phyloP scores from a whole-genome alignment of 768 basidiomycete genomes.

The Lyophyllum atratum region DNA sequence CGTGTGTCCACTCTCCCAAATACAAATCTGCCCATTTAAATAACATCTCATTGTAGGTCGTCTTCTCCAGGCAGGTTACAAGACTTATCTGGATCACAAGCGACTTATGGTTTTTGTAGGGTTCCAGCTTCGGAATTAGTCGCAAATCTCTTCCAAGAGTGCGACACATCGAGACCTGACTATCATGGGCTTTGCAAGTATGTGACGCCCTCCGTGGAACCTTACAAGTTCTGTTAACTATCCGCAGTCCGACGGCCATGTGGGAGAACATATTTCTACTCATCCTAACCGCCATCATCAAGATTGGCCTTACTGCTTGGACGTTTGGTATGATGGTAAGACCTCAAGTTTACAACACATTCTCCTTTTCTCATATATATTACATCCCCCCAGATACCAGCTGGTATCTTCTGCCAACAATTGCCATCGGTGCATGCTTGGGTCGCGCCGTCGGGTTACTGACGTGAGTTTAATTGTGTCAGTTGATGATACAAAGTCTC shows the following conservation, averaged over 20 bases:
- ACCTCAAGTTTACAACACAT: not conserved
- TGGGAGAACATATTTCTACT: conserved; percentile 71
- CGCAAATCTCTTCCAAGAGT: conserved; percentile 82
- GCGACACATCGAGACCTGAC: conserved; percentile 64
- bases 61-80: conserved; percentile 55
- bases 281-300: conserved; percentile 59
- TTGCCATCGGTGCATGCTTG: conserved; percentile 72
- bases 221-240: not conserved
- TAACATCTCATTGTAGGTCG: conserved; percentile 43
- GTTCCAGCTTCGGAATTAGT: conserved; percentile 82
- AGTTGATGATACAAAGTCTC: conserved; percentile 1
- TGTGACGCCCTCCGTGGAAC: conserved; percentile 22
- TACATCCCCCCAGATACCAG: conserved; percentile 54
- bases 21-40: not conserved
- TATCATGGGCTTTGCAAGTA: conserved; percentile 84
- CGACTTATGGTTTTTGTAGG: conserved; percentile 28
- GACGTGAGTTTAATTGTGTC: conserved; percentile 42
- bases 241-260: conserved; percentile 58
- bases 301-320: conserved; percentile 69
- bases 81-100: not conserved
- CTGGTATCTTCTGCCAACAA: conserved; percentile 79
- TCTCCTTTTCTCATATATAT: not conserved
- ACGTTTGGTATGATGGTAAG: conserved; percentile 79
- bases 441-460: conserved; percentile 72
- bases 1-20: conserved; percentile 33